A percentile compares a stretch with the other conserved stretches of the same genome.
phyloP scores from a whole-genome alignment of 2,329 filamentous ascomycete genomes.

The Aureobasidium namibiae region DNA sequence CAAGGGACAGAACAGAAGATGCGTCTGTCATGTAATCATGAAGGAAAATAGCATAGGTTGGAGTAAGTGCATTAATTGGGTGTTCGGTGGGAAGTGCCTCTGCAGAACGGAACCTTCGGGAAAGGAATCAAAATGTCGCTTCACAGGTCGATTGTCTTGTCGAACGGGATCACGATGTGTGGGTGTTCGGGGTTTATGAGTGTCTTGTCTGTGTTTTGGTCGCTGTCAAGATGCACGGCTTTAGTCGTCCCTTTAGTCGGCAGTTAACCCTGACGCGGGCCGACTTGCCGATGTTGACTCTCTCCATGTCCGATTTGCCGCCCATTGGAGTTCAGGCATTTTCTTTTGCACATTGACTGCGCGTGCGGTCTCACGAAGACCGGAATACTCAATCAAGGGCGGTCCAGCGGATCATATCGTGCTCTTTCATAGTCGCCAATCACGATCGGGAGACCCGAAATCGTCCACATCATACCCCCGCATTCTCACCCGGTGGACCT shows the following conservation, averaged over 20 bases:
- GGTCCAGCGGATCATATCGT: background rate
- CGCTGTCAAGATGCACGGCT: background rate
- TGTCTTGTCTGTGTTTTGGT: background rate
- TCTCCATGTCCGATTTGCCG: conserved; percentile 3
- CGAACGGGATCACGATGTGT: background rate
- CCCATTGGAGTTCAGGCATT: background rate
- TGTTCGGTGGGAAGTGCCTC: background rate
- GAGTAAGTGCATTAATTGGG: conserved; percentile 5
- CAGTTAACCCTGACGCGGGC: background rate
- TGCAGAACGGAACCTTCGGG: background rate
- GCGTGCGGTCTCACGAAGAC: background rate
- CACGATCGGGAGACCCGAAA: background rate
- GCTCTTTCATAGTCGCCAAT: background rate
- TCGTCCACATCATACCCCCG: background rate
- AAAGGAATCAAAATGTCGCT: background rate
- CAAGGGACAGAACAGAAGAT: background rate
- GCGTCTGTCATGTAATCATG: background rate
- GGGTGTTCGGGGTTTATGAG: background rate
- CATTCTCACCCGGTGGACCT: conserved; percentile 1
- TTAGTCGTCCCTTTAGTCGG: background rate
- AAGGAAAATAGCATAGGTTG: conserved; percentile 5
- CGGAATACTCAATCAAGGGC: background rate
- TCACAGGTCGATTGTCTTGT: background rate
- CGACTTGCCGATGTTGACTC: conserved; percentile 5
- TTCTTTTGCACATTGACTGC: background rate